Percentiles rank a stretch among this genome's conserved stretches.
phyloP scores from a whole-genome alignment of 371 early-diverging fungal genomes.

The Zopfochytrium polystomum region DNA sequence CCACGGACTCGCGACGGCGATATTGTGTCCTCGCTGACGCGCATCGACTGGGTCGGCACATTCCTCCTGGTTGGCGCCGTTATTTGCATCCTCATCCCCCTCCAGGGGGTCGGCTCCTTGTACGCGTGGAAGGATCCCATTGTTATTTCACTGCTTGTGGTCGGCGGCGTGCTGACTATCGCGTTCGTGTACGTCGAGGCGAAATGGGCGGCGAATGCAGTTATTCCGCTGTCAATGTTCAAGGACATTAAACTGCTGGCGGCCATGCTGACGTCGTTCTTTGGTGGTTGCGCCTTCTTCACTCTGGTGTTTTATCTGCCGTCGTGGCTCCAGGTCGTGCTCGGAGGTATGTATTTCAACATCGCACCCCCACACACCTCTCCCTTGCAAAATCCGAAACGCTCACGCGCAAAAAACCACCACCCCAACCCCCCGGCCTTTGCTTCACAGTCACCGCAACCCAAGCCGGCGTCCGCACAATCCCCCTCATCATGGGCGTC shows the following conservation, averaged over 20 bases:
- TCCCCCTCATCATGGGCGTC: constrained; percentile 61
- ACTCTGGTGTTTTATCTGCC: constrained; percentile 66
- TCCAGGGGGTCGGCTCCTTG: constrained; percentile 27
- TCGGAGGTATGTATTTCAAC: no score
- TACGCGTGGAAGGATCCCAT: constrained; percentile 34
- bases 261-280: constrained; percentile 65
- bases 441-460: no score
- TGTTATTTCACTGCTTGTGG: no score
- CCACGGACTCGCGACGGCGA: no score
- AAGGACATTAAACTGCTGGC: no score
- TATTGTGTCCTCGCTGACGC: constrained; percentile 4
- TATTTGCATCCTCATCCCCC: constrained; percentile 32
- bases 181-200: constrained; percentile 33
- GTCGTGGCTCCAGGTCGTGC: constrained; percentile 74
- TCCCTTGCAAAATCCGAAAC: no score
- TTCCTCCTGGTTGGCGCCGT: no score
- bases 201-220: constrained; percentile 31
- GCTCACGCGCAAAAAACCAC: no score
- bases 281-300: no score
- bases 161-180: constrained; percentile 17
- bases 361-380: no score
- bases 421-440: no score
- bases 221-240: constrained; percentile 42
- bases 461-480: constrained; percentile 55
- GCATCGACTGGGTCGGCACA: no score